Base-by-base conservation (phyloP, 352 stramenopile genomes). In the Phytophthora fragariaefolia region DNA sequence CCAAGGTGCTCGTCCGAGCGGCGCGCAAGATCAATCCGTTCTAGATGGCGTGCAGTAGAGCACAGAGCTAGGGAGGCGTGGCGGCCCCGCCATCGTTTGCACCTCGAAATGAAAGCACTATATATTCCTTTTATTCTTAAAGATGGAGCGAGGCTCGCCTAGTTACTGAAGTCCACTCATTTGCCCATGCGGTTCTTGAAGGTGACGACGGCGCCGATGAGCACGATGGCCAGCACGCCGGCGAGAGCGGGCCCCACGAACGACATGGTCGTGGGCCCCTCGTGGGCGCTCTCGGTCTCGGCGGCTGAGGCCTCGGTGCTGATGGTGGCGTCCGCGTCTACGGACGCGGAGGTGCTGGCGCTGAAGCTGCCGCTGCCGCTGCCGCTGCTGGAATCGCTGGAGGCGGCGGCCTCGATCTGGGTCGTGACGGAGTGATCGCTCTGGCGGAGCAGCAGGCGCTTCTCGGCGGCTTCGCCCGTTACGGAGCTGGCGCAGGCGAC, bases 1-100 rank as follows among this genome's bases (percentile, higher is more conserved):
- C 83, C 5, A 62, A 61, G 38, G 3, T 74, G 27, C 74, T 92
- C 1, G 73, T 92, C 54, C 74, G 82, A 20, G 5, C 69, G 4
- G 83, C 83, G 27, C 79, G 83, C 6, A 67, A 57, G 38, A 71
- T 92, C 34, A 90, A 90, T 61, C 83, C 83, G 48, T 92, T 92
- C 50, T 92, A 79, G 53, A 50, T 1, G 24, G 22, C 38, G 53
- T 57, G 60, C 62, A 70, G 34, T 65, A 59, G 47, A 64, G 57
- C 57, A 64, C 32, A 48, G 52, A 59, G 7, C 12, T 50, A 50
- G 27, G 50, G 47, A 60, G 32, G 30, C 24, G 18, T 28, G 27
- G 40, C 22, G 13, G 18, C 32, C 45, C 30, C 12, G 10, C 42
- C 23, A 18, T 38, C 26, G 42, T 42, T 53, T 18, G 20, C 8